Conservation (phyloP, 192 early-diverging fungal genomes). For the Fimicolochytrium jonesii region DNA sequence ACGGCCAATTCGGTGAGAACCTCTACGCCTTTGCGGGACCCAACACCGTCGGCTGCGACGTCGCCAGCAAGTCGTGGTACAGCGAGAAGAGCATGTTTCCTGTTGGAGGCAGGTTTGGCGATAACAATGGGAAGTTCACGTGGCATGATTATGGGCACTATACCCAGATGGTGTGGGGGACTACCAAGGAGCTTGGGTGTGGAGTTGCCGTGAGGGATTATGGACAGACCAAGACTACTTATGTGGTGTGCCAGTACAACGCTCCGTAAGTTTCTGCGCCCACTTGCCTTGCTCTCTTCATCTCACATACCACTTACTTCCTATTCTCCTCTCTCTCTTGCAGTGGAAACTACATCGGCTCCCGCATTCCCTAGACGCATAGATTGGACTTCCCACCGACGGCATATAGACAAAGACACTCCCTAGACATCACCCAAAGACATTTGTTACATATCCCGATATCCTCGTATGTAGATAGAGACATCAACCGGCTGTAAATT, state of each 20-base stretch:
- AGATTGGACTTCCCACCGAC: no score
- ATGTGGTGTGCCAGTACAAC: conserved; percentile 14
- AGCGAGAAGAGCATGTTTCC: conserved; percentile 6
- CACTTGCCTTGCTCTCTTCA: neutral
- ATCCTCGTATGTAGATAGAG: no score
- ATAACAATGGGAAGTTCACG: neutral
- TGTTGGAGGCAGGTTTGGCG: neutral
- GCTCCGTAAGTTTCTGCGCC: conserved; percentile 11
- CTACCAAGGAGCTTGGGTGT: conserved; percentile 16
- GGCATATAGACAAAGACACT: no score
- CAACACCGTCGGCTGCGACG: neutral
- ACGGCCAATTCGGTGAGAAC: conserved; percentile 6
- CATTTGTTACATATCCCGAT: no score
- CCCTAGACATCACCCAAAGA: no score
- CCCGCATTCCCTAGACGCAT: neutral
- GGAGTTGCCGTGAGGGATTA: neutral
- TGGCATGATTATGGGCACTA: conserved; percentile 18
- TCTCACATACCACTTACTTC: neutral
- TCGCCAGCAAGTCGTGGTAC: conserved; percentile 1
- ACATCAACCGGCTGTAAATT: no score
- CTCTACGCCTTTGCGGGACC: neutral
- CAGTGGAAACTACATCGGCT: neutral
- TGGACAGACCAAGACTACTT: neutral
- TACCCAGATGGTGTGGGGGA: conserved; percentile 20
- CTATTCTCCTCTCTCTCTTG: neutral